phyloP scores from a whole-genome alignment of 106 monocot genomes.

The Chionographis japonica region DNA sequence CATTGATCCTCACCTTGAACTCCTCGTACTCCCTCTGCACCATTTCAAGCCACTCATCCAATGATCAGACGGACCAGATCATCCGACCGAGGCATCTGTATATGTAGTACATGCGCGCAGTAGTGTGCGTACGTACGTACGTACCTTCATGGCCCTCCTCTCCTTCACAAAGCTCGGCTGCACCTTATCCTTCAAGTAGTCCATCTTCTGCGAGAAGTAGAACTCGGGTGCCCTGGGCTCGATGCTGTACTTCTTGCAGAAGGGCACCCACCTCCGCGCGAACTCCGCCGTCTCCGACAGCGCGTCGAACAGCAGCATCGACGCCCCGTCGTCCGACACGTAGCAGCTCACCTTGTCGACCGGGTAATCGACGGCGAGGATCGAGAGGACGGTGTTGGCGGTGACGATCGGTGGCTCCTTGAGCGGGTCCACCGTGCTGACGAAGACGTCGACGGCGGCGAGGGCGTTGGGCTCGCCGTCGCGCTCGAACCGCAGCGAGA shows the following conservation, averaged over 20 bases:
- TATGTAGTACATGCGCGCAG: not conserved
- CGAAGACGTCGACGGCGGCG: constrained; percentile 76
- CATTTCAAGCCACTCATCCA: not conserved
- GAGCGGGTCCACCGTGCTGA: constrained; percentile 86
- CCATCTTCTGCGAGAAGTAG: constrained; percentile 95
- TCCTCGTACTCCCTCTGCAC: constrained; percentile 91
- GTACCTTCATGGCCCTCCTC: constrained; percentile 88
- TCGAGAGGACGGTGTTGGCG: constrained; percentile 91
- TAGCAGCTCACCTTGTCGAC: constrained; percentile 84
- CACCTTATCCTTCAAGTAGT: constrained; percentile 94
- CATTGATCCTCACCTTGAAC: constrained; percentile 92
- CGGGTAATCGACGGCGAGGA: constrained; percentile 89
- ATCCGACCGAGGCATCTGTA: no score
- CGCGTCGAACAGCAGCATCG: constrained; percentile 87
- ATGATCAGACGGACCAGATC: no score
- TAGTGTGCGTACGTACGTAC: not conserved
- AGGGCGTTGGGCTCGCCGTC: constrained; percentile 60
- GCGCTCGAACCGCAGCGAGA: constrained; percentile 70
- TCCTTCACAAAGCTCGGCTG: constrained; percentile 92
- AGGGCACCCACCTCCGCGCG: constrained; percentile 86
- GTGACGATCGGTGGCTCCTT: constrained; percentile 98
- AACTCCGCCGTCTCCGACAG: constrained; percentile 90
- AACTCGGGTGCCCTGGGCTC: constrained; percentile 91
- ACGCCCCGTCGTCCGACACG: constrained; percentile 90
- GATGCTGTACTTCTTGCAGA: constrained; percentile 78